Percentiles rank a stretch among this genome's conserved stretches.
These are phyloP conservation scores for Suillus lakei DNA, from an alignment of 768 basidiomycete genomes.

Conservation along the genomic window DNA sequence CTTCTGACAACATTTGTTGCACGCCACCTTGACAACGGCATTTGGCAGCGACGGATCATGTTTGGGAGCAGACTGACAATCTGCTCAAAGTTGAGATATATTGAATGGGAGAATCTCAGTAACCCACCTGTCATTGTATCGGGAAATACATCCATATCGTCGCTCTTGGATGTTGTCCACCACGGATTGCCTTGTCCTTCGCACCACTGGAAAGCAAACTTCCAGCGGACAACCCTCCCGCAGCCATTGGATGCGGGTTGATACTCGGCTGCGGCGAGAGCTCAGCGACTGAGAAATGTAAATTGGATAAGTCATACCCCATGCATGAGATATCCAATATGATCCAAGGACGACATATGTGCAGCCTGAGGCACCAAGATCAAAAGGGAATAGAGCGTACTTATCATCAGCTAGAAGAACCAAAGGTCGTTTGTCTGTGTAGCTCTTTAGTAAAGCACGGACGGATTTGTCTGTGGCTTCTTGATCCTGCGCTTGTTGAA, in stretches of 20 bases:
- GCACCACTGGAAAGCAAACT: slow-evolving; percentile 88
- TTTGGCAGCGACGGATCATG: not conserved
- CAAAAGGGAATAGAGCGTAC: slow-evolving; percentile 75
- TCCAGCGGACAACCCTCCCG: slow-evolving; percentile 71
- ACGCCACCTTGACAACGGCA: slow-evolving; percentile 24
- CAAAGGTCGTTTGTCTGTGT: slow-evolving; percentile 57
- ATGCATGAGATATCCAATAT: slow-evolving; percentile 72
- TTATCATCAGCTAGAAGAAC: slow-evolving; percentile 76
- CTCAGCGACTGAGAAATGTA: slow-evolving; percentile 21
- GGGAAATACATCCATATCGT: not conserved
- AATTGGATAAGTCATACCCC: slow-evolving; percentile 31
- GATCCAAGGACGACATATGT: slow-evolving; percentile 58
- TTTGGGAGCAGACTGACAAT: not conserved
- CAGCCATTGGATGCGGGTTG: slow-evolving; percentile 52
- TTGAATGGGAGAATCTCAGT: too few relatives aligned
- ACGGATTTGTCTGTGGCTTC: slow-evolving; percentile 71
- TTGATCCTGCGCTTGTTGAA: slow-evolving; percentile 65
- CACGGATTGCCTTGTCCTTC: slow-evolving; percentile 65
- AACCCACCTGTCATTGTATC: not conserved
- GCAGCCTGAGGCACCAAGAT: slow-evolving; percentile 54
- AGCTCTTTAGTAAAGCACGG: slow-evolving; percentile 65
- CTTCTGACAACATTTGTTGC: slow-evolving; percentile 45
- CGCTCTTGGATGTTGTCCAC: slow-evolving; percentile 40
- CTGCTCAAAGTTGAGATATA: not conserved
- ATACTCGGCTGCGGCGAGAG: slow-evolving; percentile 53